phyloP scores from a whole-genome alignment of 306 rosid species.

The Neltuma alba region DNA sequence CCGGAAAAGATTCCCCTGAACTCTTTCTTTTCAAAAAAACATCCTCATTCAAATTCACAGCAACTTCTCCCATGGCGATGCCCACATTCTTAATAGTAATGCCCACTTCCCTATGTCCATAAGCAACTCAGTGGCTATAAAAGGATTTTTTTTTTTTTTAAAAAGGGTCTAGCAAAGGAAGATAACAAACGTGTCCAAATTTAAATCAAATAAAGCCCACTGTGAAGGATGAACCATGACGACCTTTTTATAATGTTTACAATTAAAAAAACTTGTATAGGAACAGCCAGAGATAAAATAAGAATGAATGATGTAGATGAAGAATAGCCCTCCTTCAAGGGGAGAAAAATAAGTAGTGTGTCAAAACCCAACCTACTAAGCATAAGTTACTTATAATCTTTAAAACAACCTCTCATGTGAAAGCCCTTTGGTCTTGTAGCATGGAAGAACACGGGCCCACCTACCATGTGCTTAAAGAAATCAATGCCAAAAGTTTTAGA shows the following conservation, averaged over 20 bases:
- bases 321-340: constrained; percentile 8
- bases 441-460: neutral
- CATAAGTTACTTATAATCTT: neutral
- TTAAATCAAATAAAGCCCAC: constrained; percentile 10
- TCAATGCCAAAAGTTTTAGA: neutral
- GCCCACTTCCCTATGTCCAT: constrained; percentile 79
- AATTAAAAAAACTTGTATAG: neutral
- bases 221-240: neutral
- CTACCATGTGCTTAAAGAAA: neutral
- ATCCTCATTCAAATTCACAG: constrained; percentile 77
- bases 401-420: neutral
- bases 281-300: constrained; percentile 12
- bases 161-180: constrained; percentile 20
- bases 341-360: neutral
- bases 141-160: too few relatives aligned
- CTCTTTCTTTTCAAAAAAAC: constrained; percentile 63
- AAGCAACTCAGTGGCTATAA: constrained; percentile 29
- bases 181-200: neutral
- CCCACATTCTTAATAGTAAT: constrained; percentile 66
- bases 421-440: neutral
- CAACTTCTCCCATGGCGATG: constrained; percentile 59
- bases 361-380: neutral
- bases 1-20: constrained; percentile 51
- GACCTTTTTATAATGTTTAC: neutral
- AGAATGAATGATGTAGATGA: neutral